Evolutionary conservation across 768 basidiomycete genomes (phyloP).

Genomic region (Mycena haematopus): DNA sequence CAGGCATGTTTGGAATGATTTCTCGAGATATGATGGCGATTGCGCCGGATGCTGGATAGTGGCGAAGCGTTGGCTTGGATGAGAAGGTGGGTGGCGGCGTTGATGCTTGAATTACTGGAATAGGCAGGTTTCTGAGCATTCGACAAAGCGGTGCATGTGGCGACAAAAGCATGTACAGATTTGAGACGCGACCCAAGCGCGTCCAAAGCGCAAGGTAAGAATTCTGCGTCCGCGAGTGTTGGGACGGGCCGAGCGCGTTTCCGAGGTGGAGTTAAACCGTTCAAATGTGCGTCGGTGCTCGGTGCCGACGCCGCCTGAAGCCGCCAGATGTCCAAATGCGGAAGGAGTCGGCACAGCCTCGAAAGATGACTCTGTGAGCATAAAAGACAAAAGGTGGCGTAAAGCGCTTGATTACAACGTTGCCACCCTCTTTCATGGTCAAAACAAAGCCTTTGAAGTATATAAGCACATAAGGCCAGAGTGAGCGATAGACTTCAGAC

Average conservation of each 20-base stretch:
- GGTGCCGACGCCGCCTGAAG: conserved; percentile 16
- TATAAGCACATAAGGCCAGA: conserved; percentile 18
- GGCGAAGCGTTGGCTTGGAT: too few relatives aligned
- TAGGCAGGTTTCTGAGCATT: conserved; percentile 17
- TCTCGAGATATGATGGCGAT: conserved; percentile 5
- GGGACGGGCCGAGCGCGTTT: background rate
- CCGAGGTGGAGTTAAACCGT: background rate
- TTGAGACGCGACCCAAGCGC: background rate
- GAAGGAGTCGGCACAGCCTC: conserved; percentile 18
- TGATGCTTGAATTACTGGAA: conserved; percentile 13
- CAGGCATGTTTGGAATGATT: background rate
- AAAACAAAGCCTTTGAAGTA: conserved; percentile 23
- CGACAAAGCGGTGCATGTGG: conserved; percentile 6
- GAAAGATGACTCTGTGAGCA: conserved; percentile 23
- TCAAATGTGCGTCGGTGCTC: too few relatives aligned
- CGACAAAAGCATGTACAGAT: background rate
- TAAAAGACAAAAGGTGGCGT: conserved; percentile 6
- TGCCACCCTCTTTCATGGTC: conserved; percentile 20
- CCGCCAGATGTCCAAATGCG: conserved; percentile 18
- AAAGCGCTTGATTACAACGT: conserved; percentile 10
- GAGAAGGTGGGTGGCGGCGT: background rate
- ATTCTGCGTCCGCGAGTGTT: background rate
- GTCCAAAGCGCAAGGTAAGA: background rate
- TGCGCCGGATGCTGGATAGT: conserved; percentile 1
- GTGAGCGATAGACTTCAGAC: conserved; percentile 9